A percentile compares a stretch with the other conserved stretches of the same genome.
Conservation (phyloP, 2,329 filamentous ascomycete species). For the Hypoxylon sp. region DNA sequence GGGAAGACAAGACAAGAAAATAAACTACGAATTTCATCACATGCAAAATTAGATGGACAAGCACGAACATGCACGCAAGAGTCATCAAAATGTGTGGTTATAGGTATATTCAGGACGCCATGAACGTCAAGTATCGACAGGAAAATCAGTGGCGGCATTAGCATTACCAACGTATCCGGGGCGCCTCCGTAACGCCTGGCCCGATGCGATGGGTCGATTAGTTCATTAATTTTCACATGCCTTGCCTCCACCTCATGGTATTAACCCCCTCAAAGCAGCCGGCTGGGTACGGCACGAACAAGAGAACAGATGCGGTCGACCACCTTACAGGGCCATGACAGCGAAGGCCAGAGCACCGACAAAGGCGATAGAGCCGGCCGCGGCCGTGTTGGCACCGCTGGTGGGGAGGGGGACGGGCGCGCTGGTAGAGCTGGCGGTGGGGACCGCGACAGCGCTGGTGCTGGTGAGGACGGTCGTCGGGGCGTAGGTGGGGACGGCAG, state of each 20-base stretch:
- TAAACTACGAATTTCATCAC: not conserved
- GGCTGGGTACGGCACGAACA: not conserved
- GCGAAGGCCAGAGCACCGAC: constrained; percentile 53
- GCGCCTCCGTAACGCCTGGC: not conserved
- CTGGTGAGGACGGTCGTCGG: constrained; percentile 30
- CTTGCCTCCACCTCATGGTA: not conserved
- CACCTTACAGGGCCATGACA: constrained; percentile 53
- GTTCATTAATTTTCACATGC: constrained; percentile 19
- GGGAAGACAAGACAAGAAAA: not conserved
- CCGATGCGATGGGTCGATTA: constrained; percentile 6
- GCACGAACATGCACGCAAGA: not conserved
- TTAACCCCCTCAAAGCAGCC: not conserved
- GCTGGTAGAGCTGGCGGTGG: constrained; percentile 32
- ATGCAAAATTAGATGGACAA: not conserved
- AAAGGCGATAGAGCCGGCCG: constrained; percentile 50
- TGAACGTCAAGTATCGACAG: not conserved
- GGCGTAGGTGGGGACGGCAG: constrained; percentile 36
- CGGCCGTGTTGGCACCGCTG: constrained; percentile 45
- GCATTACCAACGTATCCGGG: not conserved
- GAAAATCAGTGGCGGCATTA: not conserved
- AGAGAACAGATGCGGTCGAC: constrained; percentile 4
- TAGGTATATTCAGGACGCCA: not conserved
- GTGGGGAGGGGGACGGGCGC: constrained; percentile 36
- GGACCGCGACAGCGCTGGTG: constrained; percentile 37
- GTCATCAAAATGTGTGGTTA: not conserved